These are phyloP conservation scores for Mesembryanthemum crystallinum DNA, from an alignment of 148 eudicot genomes.

Conservation along the genomic window DNA sequence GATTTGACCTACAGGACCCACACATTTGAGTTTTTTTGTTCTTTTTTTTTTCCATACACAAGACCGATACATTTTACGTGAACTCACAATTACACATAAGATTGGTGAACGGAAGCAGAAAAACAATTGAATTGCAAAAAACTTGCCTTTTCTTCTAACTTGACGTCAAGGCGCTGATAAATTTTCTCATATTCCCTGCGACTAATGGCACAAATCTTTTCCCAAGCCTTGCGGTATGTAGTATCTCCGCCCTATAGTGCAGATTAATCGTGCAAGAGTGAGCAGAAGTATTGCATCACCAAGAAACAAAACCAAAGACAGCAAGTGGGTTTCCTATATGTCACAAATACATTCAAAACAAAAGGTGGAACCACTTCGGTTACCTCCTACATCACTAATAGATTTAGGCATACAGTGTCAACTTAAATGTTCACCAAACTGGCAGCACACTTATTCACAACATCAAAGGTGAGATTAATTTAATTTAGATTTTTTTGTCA, in stretches of 20 bases:
- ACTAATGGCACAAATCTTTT: slow-evolving; percentile 79
- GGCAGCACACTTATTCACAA: too few species aligned
- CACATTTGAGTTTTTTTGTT: too few species aligned
- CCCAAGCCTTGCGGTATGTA: slow-evolving; percentile 75
- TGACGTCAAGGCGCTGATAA: slow-evolving; percentile 62
- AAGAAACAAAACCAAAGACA: background rate
- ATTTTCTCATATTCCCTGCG: slow-evolving; percentile 66
- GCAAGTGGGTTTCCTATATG: too few species aligned
- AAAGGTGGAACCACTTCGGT: too few species aligned
- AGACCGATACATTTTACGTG: background rate
- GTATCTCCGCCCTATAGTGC: slow-evolving; percentile 62
- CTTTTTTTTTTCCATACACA: too few species aligned
- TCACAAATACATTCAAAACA: too few species aligned
- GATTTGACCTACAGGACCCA: background rate
- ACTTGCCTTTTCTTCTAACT: slow-evolving; percentile 76
- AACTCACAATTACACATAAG: background rate
- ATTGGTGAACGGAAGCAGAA: background rate
- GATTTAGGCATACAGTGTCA: too few species aligned
- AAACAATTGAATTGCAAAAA: background rate
- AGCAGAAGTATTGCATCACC: slow-evolving; percentile 4
- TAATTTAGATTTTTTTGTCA: too few species aligned
- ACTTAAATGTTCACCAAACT: too few species aligned
- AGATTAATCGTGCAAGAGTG: background rate
- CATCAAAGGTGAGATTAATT: too few species aligned
- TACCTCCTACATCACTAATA: too few species aligned